A percentile compares a stretch with the other conserved stretches of the same genome.
Evolutionary conservation across 139 green algal genomes (phyloP).

Genomic region (Closterium sp.): DNA sequence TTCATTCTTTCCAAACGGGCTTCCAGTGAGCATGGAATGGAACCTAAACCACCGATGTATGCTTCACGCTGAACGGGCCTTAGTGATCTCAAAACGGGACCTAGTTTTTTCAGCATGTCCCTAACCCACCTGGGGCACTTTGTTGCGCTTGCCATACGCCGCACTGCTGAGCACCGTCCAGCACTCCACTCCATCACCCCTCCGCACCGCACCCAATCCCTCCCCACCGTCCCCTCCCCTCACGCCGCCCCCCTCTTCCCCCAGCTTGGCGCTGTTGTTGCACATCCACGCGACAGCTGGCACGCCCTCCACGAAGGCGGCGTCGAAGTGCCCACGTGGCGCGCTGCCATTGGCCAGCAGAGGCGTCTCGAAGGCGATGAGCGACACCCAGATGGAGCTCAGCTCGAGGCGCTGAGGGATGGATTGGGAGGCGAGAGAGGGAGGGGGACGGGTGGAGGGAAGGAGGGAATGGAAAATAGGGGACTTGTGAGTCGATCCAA

Average conservation of each 20-base stretch:
- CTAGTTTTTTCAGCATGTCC: too few relatives aligned
- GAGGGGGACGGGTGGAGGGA: neutral
- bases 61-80: too few relatives aligned
- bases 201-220: neutral
- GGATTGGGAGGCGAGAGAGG: neutral
- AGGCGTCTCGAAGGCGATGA: conserved; percentile 67
- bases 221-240: conserved; percentile 17
- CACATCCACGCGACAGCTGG: conserved; percentile 62
- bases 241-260: neutral
- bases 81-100: too few relatives aligned
- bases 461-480: too few relatives aligned
- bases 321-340: conserved; percentile 29
- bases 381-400: conserved; percentile 65
- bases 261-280: conserved; percentile 80
- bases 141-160: conserved; percentile 63
- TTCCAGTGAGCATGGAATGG: conserved; percentile 42
- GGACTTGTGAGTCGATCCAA: too few relatives aligned
- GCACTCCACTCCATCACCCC: conserved; percentile 57
- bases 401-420: conserved; percentile 34
- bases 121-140: conserved; percentile 66
- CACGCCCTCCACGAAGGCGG: conserved; percentile 63
- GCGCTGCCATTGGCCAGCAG: conserved; percentile 29
- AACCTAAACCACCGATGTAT: conserved; percentile 69
- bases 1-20: too few relatives aligned
- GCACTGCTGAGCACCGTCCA: conserved; percentile 79